Conservation (phyloP, 805 yeast species). For the Lachancea meyersii region DNA sequence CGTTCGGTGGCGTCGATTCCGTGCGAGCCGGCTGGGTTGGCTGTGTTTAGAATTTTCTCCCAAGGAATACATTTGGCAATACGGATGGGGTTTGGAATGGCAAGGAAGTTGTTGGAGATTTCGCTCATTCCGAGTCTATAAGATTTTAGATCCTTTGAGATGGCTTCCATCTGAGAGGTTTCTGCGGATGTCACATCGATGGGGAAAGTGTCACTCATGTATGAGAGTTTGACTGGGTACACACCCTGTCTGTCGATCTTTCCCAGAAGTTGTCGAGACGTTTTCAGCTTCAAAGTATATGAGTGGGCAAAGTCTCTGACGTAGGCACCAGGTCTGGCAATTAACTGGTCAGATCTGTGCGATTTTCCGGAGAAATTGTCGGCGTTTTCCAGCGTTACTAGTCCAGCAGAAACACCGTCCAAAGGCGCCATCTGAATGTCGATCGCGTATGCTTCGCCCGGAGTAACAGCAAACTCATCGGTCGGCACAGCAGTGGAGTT, state of each 20-base stretch:
- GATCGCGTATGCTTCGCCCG: constrained; percentile 83
- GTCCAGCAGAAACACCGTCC: constrained; percentile 48
- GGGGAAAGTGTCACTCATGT: constrained; percentile 60
- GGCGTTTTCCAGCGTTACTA: constrained; percentile 59
- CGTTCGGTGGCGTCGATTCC: constrained; percentile 65
- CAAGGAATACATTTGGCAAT: constrained; percentile 70
- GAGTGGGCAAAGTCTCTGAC: constrained; percentile 82
- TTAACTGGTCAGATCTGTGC: constrained; percentile 45
- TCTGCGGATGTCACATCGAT: constrained; percentile 36
- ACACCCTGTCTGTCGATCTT: constrained; percentile 76
- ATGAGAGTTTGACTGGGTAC: constrained; percentile 83
- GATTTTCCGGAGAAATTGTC: constrained; percentile 61
- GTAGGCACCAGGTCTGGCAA: constrained; percentile 63
- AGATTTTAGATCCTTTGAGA: constrained; percentile 47
- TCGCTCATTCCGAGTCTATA: constrained; percentile 75
- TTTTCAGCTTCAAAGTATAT: constrained; percentile 67
- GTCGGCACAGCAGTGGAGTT: constrained; percentile 61
- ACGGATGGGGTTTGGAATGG: constrained; percentile 67
- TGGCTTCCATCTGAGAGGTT: constrained; percentile 29
- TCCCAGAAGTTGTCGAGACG: constrained; percentile 64
- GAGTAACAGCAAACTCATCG: constrained; percentile 61
- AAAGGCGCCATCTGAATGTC: constrained; percentile 78
- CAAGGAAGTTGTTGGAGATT: constrained; percentile 70
- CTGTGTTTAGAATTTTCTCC: constrained; percentile 51
- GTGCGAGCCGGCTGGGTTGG: constrained; percentile 60